phyloP scores from a whole-genome alignment of 805 yeast species.

The Kurtzmaniella fragi region DNA sequence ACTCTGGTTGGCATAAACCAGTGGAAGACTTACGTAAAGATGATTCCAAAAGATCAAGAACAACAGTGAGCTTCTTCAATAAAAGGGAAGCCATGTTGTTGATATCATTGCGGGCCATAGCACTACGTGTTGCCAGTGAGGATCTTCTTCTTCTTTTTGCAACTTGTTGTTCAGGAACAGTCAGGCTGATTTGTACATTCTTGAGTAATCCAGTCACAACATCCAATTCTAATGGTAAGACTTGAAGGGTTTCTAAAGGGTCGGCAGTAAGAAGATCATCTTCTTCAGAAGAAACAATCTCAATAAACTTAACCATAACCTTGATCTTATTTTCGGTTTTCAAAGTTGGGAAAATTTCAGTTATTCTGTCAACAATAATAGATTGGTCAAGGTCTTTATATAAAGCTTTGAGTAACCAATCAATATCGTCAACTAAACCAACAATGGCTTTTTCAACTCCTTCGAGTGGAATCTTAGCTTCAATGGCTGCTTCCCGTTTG shows the following conservation, averaged over 20 bases:
- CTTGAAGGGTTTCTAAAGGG: slow-evolving; percentile 45
- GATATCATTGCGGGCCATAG: slow-evolving; percentile 66
- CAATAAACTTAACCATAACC: slow-evolving; percentile 45
- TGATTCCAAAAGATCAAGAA: slow-evolving; percentile 72
- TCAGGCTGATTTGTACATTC: slow-evolving; percentile 51
- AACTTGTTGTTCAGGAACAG: slow-evolving; percentile 42
- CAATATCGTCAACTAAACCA: slow-evolving; percentile 48
- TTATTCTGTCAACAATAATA: slow-evolving; percentile 16
- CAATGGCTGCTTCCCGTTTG: slow-evolving; percentile 30
- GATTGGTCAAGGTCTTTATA: slow-evolving; percentile 13
- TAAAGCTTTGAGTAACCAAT: slow-evolving; percentile 55
- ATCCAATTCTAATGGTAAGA: slow-evolving; percentile 49
- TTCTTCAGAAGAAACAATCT: slow-evolving; percentile 48
- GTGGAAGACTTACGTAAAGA: slow-evolving; percentile 31
- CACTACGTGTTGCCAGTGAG: slow-evolving; percentile 69
- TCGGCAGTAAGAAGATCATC: slow-evolving; percentile 21
- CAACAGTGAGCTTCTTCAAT: slow-evolving; percentile 67
- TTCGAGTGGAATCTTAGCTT: slow-evolving; percentile 42
- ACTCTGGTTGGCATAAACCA: slow-evolving; percentile 35
- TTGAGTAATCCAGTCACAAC: slow-evolving; percentile 56
- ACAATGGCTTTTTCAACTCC: slow-evolving; percentile 56
- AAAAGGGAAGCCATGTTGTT: slow-evolving; percentile 73
- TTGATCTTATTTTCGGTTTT: slow-evolving; percentile 52
- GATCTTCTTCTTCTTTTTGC: slow-evolving; percentile 79
- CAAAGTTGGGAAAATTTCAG: slow-evolving; percentile 52